phyloP scores from a whole-genome alignment of 2,329 filamentous ascomycete genomes.

The Nigrospora oryzae region DNA sequence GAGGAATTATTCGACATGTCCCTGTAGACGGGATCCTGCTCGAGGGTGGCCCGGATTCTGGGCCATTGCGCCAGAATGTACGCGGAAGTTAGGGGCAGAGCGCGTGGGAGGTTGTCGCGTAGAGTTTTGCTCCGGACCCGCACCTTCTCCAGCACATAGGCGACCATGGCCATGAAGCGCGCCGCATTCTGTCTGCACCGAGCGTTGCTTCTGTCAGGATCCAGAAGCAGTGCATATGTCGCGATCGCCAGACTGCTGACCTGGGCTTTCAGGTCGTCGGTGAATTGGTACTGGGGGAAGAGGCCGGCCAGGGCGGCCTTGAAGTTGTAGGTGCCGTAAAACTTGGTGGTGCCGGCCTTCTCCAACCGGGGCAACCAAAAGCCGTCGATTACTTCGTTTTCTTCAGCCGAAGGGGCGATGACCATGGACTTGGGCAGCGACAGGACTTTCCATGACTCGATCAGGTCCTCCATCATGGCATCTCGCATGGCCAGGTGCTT shows the following conservation, averaged over 20 bases:
- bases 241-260: conserved; percentile 26
- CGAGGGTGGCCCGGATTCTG: conserved; percentile 10
- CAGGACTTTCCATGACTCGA: conserved; percentile 31
- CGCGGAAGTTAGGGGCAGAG: conserved; percentile 10
- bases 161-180: conserved; percentile 16
- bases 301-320: conserved; percentile 20
- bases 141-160: conserved; percentile 14
- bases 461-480: conserved; percentile 26
- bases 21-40: conserved; percentile 1
- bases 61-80: conserved; percentile 20
- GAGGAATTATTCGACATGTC: not conserved
- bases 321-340: conserved; percentile 12
- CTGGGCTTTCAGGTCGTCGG: conserved; percentile 12
- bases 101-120: conserved; percentile 3
- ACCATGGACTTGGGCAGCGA: conserved; percentile 17
- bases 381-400: conserved; percentile 12
- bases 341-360: conserved; percentile 9
- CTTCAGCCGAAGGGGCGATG: conserved; percentile 1
- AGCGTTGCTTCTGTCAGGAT: conserved; percentile 15
- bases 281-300: conserved; percentile 22
- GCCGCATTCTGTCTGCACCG: conserved; percentile 10
- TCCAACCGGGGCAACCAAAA: conserved; percentile 20
- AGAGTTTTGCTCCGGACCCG: conserved; percentile 9
- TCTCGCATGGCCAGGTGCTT: conserved; percentile 18
- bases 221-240: conserved; percentile 28